Base-by-base conservation (phyloP, 2,329 filamentous ascomycete genomes). In the Dactylellina drechsleri region DNA sequence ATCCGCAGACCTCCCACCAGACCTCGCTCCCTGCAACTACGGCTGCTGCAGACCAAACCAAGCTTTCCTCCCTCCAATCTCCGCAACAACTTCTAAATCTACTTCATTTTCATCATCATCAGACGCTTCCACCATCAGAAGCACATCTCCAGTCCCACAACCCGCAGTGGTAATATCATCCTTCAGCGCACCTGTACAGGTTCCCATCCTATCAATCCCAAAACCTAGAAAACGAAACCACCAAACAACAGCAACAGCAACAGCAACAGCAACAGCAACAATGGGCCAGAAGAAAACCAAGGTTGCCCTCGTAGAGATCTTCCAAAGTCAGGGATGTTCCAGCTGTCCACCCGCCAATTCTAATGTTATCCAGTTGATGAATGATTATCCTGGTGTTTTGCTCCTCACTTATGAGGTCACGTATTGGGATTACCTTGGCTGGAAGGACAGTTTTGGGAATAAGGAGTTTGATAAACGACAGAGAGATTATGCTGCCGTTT, bases 371-470 rank as follows among this genome's bases (percentile, higher is more conserved):
- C 78, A 80, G 12, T 53, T 77, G 54, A 79, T 76, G 18, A 79
- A 78, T 6, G 78, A 77, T 40, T 68, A 79, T 26, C 80, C 79
- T 2, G 82, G 82, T 67, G 66, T 81, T 15, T 77, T 80, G 45
- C 79, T 82, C 6, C 77, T 82, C 13, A 81, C 79, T 6, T 82
- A 81, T 76, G 78, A 82, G 61, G 79, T 83, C 23, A 82, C 80
- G 1, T 66, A 81, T 60, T 83, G 82, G 58, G 80, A 82, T 66
- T 79, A 82, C 68, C 75, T 78, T 12, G 81, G 80, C 41, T 82
- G 80, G 81, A 79, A 80, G 52, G 81, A 82, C 59, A 81, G 79
- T 0, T 79, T 80, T 67, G 80, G 79, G 40, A 79, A 72, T 58
- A 66, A 65, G 0, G 50, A 74, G 0, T 81, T 80, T 77, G 81